Conservation (phyloP, 257 asterid genomes). For the Plantago major region DNA sequence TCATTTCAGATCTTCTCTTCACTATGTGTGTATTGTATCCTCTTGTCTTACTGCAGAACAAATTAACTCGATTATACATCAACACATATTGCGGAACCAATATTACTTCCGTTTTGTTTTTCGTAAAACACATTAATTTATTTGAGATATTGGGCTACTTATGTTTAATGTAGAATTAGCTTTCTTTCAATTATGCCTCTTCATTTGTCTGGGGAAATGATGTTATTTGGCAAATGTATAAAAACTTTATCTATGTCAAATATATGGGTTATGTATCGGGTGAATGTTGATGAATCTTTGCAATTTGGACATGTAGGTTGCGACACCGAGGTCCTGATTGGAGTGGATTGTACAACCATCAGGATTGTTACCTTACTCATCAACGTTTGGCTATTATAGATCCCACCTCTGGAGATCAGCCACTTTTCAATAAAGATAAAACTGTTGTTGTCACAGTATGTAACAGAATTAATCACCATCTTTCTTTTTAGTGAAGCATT, state of each 20-base stretch:
- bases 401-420: conserved; percentile 98
- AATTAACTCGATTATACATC: too few relatives aligned
- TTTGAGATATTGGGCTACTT: too few relatives aligned
- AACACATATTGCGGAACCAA: too few relatives aligned
- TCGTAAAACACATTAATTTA: too few relatives aligned
- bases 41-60: too few relatives aligned
- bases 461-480: conserved; percentile 11
- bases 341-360: conserved; percentile 90
- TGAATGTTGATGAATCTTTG: neutral
- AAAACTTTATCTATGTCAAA: neutral
- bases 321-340: conserved; percentile 99
- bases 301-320: conserved; percentile 44
- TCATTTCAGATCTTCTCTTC: too few relatives aligned
- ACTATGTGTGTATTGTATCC: too few relatives aligned
- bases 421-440: conserved; percentile 93
- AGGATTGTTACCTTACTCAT: conserved; percentile 87
- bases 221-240: too few relatives aligned
- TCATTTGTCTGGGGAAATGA: too few relatives aligned
- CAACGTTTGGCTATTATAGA: conserved; percentile 91
- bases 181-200: too few relatives aligned
- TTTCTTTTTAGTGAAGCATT: conserved; percentile 3
- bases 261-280: neutral
- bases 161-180: too few relatives aligned
- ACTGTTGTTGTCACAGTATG: conserved; percentile 84
- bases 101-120: too few relatives aligned